phyloP scores from a whole-genome alignment of 2,329 filamentous ascomycete species.

The Monosporascus sp. region DNA sequence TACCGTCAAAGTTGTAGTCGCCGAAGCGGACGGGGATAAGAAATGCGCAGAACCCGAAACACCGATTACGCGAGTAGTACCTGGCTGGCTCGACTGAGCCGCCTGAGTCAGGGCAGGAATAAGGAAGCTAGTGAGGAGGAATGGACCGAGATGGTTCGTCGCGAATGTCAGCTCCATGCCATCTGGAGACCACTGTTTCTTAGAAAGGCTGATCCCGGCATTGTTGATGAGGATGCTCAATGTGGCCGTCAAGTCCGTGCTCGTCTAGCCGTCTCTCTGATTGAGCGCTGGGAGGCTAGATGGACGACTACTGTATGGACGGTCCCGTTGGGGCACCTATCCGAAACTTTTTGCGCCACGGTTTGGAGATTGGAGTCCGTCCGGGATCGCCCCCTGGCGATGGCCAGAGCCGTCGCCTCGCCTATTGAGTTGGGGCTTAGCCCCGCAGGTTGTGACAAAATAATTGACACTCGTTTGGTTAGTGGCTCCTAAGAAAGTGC shows the following conservation, averaged over 20 bases:
- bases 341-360: slow-evolving; percentile 17
- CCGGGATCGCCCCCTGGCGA: slow-evolving; percentile 31
- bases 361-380: slow-evolving; percentile 26
- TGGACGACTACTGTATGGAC: slow-evolving; percentile 26
- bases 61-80: slow-evolving; percentile 9
- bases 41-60: slow-evolving; percentile 8
- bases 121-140: slow-evolving; percentile 33
- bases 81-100: slow-evolving; percentile 2
- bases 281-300: slow-evolving; percentile 23
- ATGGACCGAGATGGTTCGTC: slow-evolving; percentile 33
- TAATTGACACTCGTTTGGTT: slow-evolving; percentile 11
- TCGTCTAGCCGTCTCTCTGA: slow-evolving; percentile 26
- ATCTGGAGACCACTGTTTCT: slow-evolving; percentile 21
- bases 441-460: slow-evolving; percentile 31
- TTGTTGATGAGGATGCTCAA: slow-evolving; percentile 38
- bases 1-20: slow-evolving; percentile 26
- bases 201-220: slow-evolving; percentile 30
- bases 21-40: slow-evolving; percentile 25
- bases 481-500: slow-evolving; percentile 5
- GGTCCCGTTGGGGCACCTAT: slow-evolving; percentile 1
- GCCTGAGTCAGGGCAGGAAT: slow-evolving; percentile 24
- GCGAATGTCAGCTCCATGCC: slow-evolving; percentile 32
- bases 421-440: slow-evolving; percentile 31
- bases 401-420: slow-evolving; percentile 24
- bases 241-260: slow-evolving; percentile 18